Base-by-base conservation (phyloP, 2,329 filamentous ascomycete genomes). In the Xylariomycetidae sp. region DNA sequence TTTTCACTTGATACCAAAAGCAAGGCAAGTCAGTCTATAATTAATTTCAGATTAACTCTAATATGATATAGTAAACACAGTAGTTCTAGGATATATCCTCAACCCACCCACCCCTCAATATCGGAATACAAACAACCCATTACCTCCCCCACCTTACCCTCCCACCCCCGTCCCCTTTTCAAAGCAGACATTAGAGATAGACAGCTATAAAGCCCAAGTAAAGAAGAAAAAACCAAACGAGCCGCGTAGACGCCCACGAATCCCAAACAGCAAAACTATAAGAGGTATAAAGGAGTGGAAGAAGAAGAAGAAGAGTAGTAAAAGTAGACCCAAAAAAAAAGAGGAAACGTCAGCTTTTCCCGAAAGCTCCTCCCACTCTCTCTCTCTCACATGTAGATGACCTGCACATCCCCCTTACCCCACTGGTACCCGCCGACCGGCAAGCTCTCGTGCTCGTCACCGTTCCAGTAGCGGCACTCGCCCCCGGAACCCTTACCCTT, bases 361-460 rank as follows among this genome's bases (percentile, higher is more conserved):
- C n/a, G n/a, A n/a, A n/a, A n/a, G n/a, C n/a, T n/a, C n/a, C n/a
- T n/a, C n/a, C n/a, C n/a, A n/a, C n/a, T n/a, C n/a, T n/a, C 1
- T 11, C 8, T 10, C 3, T 16, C 15, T 44, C 33, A 44, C 41
- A 44, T 34, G 33, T 44, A 44, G 16, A 44, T 19, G 8, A 44
- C 10, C 27, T 44, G 38, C 38, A 35, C 41, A 25, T 34, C 27
- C 11, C 14, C 15, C 18, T 16, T 22, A 14, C 16, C 22, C n/a
- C 28, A 4, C 16, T 22, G 11, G n/a, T 30, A 17, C 12, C 32
- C 5, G 12, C 48, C 38, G 12, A 52, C 45, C 1, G 48, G 46
- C 31, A 52, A 35, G 10, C 46, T 32, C 38, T 44, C 39, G 22
- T 45, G 38, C 16, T 41, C 35, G 4, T 37, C 37, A 2, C 23